Conservation (phyloP, 352 stramenopile genomes). For the Phytopythium kandeliae region DNA sequence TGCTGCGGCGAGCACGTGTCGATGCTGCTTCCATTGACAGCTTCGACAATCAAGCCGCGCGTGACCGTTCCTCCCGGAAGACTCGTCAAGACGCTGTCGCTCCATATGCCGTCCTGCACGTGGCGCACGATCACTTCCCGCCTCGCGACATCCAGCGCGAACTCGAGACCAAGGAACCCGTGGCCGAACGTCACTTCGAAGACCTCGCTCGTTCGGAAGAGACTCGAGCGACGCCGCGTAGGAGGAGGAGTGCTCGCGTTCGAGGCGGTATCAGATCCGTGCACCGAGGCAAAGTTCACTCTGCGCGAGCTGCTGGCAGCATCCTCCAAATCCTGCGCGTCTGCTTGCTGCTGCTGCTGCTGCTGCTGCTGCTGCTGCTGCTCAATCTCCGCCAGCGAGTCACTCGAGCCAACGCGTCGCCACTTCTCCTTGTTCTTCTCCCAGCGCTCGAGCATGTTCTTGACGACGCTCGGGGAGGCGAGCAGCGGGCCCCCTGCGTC, state of each 20-base stretch:
- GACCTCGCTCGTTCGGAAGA: constrained; percentile 21
- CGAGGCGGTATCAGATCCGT: neutral
- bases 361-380: neutral
- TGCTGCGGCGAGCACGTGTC: constrained; percentile 28
- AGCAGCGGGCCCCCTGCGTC: constrained; percentile 17
- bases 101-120: constrained; percentile 29
- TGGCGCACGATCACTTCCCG: constrained; percentile 65
- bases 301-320: neutral
- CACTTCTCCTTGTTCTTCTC: constrained; percentile 59
- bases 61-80: constrained; percentile 32
- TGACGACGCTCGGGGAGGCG: constrained; percentile 30
- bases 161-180: constrained; percentile 70
- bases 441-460: constrained; percentile 45
- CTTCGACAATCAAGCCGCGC: constrained; percentile 55
- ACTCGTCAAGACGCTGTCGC: constrained; percentile 32
- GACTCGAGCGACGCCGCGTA: constrained; percentile 1
- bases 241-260: neutral
- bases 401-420: constrained; percentile 19
- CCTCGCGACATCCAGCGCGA: constrained; percentile 43
- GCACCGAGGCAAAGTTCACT: neutral
- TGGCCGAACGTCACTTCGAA: constrained; percentile 73
- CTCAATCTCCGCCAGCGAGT: constrained; percentile 11
- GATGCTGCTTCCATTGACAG: constrained; percentile 47
- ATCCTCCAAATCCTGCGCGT: constrained; percentile 13
- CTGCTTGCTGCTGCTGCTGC: constrained; percentile 9